Evolutionary conservation across 768 basidiomycete species (phyloP), one percentile per base, ranked within the genome.

Genomic region (Lactarius hatsudake): DNA sequence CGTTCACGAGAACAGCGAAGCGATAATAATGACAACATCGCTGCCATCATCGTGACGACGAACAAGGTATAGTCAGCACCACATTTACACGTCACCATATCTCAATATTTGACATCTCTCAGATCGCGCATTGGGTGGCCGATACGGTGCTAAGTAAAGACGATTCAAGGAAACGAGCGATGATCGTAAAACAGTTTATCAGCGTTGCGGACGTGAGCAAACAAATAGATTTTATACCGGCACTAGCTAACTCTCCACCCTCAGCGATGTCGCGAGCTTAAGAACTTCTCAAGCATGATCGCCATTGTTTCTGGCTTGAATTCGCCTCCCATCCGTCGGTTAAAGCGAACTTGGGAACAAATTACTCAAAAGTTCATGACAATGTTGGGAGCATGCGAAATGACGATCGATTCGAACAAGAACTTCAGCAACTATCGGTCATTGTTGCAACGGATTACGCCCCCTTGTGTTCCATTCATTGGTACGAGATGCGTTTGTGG

Each of bases 271-370:
- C 91, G 93, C 56, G 77, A 78, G 20, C 79, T 98, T 71, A 92
- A 96, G 76, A 98, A 98, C 78, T 98, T 94, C 78, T 96, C 95
- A 23, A 92, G 89, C n/a, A 93, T 98, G 89, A 93, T 94, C 66
- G 94, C 95, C 40, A 91, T 98, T 64, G 88, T 95, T 43, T 96
- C 96, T 17, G 96, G 95, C 8, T 81, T 98, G 62, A 96, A 96
- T 72, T 93, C 93, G 0, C 91, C 96, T 23, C 94, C 94, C 15
- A 95, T 98, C 68, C 88, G 91, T 54, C 87, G 96, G 10, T 81
- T 98, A 66, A 96, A 94, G 75, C 86, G 96, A 59, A 96, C 96
- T 5, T 96, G 94, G 89, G 94, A 97, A 70, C 87, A 89, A 78
- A 86, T 98, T 68, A 88, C 83, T 71, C 84, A 87, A 63, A 87